phyloP scores from a whole-genome alignment of 371 early-diverging fungal species.

The Rhizopus sp. region DNA sequence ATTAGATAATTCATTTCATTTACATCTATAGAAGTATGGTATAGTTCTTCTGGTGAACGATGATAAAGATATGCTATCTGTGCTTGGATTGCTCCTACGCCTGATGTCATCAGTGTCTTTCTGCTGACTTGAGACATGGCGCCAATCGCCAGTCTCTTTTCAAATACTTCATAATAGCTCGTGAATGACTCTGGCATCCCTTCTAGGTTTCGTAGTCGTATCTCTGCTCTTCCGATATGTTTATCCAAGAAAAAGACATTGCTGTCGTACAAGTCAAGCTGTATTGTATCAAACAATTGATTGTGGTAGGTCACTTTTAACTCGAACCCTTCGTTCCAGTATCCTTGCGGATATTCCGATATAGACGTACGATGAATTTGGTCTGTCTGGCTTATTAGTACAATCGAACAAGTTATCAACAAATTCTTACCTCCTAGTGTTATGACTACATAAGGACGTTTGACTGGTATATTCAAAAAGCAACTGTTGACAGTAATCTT shows the following conservation, averaged over 20 bases:
- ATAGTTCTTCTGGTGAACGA: conserved; percentile 24
- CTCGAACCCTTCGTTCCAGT: conserved; percentile 77
- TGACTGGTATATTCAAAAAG: conserved; percentile 34
- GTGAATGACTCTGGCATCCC: conserved; percentile 71
- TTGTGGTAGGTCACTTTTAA: conserved; percentile 71
- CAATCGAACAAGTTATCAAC: not conserved
- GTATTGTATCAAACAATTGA: conserved; percentile 69
- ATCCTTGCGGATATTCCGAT: conserved; percentile 54
- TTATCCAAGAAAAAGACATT: conserved; percentile 62
- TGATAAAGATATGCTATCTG: conserved; percentile 57
- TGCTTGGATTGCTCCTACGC: conserved; percentile 68
- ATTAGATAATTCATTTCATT: conserved; percentile 24
- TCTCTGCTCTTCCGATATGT: conserved; percentile 72
- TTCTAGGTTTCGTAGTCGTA: conserved; percentile 60
- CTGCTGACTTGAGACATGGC: conserved; percentile 62
- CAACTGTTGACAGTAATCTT: conserved; percentile 34
- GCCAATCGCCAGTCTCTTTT: conserved; percentile 57
- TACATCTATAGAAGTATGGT: conserved; percentile 3
- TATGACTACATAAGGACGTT: conserved; percentile 37
- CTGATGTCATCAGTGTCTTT: conserved; percentile 51
- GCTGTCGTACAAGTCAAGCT: conserved; percentile 72
- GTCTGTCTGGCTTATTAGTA: conserved; percentile 34
- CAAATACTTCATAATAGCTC: conserved; percentile 73
- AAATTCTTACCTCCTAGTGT: conserved; percentile 35
- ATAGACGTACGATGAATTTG: conserved; percentile 66